Evolutionary conservation across 176 grass and related monocot genomes (phyloP).

Genomic region (Avena insularis): DNA sequence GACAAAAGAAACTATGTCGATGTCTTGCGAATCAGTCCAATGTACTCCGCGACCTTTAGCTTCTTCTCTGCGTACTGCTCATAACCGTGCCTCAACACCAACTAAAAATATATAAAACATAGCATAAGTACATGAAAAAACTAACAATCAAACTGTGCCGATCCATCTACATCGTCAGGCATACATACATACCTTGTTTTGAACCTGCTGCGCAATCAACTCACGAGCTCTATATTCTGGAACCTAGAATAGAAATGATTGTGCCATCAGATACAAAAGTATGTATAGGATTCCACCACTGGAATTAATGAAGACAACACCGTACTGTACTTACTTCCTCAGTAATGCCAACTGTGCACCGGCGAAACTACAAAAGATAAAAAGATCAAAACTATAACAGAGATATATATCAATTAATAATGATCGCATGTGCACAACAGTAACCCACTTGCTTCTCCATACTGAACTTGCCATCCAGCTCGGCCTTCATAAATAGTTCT

Average conservation of each 20-base stretch:
- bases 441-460: not conserved
- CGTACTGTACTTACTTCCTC: not conserved
- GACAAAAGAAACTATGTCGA: no score
- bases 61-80: conserved; percentile 28
- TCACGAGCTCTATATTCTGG: not conserved
- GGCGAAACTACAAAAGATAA: not conserved
- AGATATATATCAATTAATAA: not conserved
- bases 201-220: not conserved
- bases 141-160: not conserved
- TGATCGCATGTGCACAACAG: not conserved
- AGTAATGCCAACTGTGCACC: not conserved
- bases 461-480: not conserved
- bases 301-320: not conserved
- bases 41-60: not conserved
- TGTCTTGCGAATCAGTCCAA: not conserved
- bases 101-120: not conserved
- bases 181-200: not conserved
- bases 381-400: not conserved
- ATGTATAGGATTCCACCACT: not conserved
- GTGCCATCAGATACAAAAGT: not conserved
- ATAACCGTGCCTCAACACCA: not conserved
- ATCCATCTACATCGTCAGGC: not conserved
- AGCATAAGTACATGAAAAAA: not conserved
- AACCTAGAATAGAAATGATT: not conserved
- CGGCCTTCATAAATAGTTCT: not conserved